These are phyloP conservation scores for Psophocarpus tetragonolobus DNA, from an alignment of 306 rosid genomes.

Conservation along the genomic window DNA sequence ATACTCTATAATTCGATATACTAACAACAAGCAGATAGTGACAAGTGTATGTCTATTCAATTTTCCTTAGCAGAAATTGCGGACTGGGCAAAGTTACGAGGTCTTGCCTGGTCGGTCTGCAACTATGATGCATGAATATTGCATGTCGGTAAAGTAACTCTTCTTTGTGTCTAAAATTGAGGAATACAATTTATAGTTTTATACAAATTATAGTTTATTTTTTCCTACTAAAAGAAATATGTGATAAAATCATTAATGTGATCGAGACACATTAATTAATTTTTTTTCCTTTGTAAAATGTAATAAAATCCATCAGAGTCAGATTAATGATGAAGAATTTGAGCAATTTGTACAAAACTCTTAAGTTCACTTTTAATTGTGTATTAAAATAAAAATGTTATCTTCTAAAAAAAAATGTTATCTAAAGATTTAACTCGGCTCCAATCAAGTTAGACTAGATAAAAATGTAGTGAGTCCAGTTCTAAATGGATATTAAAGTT, in stretches of 20 bases:
- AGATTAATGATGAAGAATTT: too few species aligned
- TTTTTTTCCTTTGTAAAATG: too few species aligned
- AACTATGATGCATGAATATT: not conserved
- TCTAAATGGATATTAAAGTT: too few species aligned
- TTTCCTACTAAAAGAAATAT: not conserved
- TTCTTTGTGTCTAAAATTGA: not conserved
- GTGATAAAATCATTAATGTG: not conserved
- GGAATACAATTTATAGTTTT: not conserved
- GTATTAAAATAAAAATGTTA: too few species aligned
- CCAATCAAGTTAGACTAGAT: too few species aligned
- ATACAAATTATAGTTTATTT: not conserved
- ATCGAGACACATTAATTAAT: not conserved
- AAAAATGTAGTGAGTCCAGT: too few species aligned
- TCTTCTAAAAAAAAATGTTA: too few species aligned
- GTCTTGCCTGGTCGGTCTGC: slow-evolving; percentile 32
- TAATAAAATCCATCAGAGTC: not conserved
- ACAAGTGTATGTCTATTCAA: slow-evolving; percentile 22
- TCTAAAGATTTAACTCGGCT: too few species aligned
- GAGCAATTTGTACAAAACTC: too few species aligned
- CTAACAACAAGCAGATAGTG: slow-evolving; percentile 25
- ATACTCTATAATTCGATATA: not conserved
- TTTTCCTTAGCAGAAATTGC: slow-evolving; percentile 30
- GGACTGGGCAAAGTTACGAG: slow-evolving; percentile 30
- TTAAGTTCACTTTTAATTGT: too few species aligned
- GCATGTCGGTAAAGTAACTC: not conserved